Percentiles rank a stretch among this genome's conserved stretches.
Evolutionary conservation across 805 yeast species (phyloP).

Genomic region (Ascoidea tarda): DNA sequence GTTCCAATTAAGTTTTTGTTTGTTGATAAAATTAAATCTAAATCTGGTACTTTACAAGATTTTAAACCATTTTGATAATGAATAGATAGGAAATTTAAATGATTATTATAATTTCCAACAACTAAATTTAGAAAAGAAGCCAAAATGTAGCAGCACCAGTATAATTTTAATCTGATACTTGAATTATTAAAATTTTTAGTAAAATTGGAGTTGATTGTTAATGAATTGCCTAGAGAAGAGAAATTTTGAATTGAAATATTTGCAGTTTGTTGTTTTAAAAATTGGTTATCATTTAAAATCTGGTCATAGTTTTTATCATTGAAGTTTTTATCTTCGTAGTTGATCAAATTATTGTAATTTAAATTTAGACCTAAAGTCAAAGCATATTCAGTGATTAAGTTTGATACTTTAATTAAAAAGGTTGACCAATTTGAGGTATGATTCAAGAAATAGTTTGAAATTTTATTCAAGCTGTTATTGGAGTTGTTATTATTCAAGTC

Average conservation of each 20-base stretch:
- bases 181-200: slow-evolving; percentile 10
- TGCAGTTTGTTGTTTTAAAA: background rate
- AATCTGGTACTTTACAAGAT: slow-evolving; percentile 17
- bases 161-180: slow-evolving; percentile 23
- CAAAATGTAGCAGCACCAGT: slow-evolving; percentile 28
- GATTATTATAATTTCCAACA: slow-evolving; percentile 8
- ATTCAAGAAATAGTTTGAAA: slow-evolving; percentile 11
- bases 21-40: slow-evolving; percentile 20
- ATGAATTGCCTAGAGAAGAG: background rate
- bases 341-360: slow-evolving; percentile 12
- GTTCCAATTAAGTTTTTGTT: slow-evolving; percentile 21
- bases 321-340: background rate
- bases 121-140: slow-evolving; percentile 4
- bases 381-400: slow-evolving; percentile 6
- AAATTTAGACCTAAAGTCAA: slow-evolving; percentile 16
- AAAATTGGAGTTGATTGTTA: background rate
- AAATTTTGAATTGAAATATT: background rate
- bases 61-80: slow-evolving; percentile 11
- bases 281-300: background rate
- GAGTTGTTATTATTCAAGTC: slow-evolving; percentile 1
- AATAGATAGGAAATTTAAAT: slow-evolving; percentile 1
- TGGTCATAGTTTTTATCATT: background rate
- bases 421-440: slow-evolving; percentile 4
- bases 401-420: background rate
- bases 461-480: slow-evolving; percentile 13